Evolutionary conservation across 495 filamentous ascomycete species (phyloP), one percentile per base, ranked within the genome.

Genomic region (Staphylotrichum tortipilum): DNA sequence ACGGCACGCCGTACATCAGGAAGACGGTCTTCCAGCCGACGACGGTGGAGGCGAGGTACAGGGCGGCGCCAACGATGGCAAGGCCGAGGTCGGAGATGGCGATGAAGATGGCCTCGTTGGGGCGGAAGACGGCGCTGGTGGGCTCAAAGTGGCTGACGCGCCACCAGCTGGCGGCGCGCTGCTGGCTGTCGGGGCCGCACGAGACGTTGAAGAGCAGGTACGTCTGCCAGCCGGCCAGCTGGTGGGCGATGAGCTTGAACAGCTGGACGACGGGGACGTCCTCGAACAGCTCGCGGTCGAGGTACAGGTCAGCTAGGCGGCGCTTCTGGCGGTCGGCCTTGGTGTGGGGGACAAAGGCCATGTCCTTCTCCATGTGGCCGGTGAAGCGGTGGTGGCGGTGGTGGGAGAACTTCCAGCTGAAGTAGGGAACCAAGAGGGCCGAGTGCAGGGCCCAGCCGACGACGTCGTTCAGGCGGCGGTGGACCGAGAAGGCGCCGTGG

Each of bases 71-170:
- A 34, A 72, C 77, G 50, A 88, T 70, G 52, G 75, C 73, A 26
- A 94, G 72, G 65, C 88, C 88, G 19, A 91, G 52, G 65, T 98
- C 92, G 61, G 86, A 89, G 59, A 95, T 68, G 28, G 82, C 57
- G 63, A 98, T 89, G 59, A 84, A 73, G 67, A 89, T 82, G 53
- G 80, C 82, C 62, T 98, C 89, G 76, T 85, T 89, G 58, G 81
- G 77, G 73, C 96, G 89, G 64, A 89, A 96, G 62, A 97, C 75
- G 36, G 92, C 92, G 69, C 85, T 91, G 54, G 71, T 70, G 29
- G 88, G 88, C 70, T 85, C 76, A 74, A 96, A 96, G 74, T 98
- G 94, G 81, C 92, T 95, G 65, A 95, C 89, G 59, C 87, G 85
- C 45, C 69, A 76, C 57, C 78, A 78, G 67, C 75, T 76, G 45